Evolutionary conservation across 192 early-diverging fungal genomes (phyloP), one percentile per base, ranked within the genome.

Genomic region (Pilaira anomala): DNA sequence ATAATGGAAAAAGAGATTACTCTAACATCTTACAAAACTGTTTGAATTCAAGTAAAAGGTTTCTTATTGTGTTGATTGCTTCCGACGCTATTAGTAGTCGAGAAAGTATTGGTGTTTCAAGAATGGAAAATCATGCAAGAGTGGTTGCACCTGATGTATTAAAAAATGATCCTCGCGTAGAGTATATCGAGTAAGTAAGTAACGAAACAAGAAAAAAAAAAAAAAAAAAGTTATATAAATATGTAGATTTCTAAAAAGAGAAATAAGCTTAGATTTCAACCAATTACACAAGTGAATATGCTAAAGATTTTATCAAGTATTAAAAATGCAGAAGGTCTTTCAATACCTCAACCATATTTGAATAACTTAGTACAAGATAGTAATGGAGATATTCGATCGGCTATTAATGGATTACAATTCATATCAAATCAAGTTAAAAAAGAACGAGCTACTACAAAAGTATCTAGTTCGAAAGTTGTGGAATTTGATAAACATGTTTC

Each of bases 371-470:
- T 46, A 4, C 29, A 49, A 16, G 16, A 25, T n/a, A 29, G 45
- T 36, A 26, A 62, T 14, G 60, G 60, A 9, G 60, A 62, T 30
- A 22, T 62, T 33, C 46, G 60, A 22, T 36, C 29, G 4, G 60
- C 60, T 36, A 62, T 62, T 16, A 62, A 62, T 4, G 19, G n/a
- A 2, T 49, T 62, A 18, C 60, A 62, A n/a, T 62, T 48, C n/a
- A 30, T 21, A 18, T 49, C 48, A 9, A 25, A 29, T 5, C 25
- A 16, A 11, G 26, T 7, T 4, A 19, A 21, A 48, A 21, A 61
- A 1, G 45, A 28, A 0, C 12, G 2, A 18, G 9, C 19, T 9
- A 19, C 1, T 6, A 13, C 18, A 13, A 18, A 33, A 7, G 46
- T 25, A 6, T 12, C 16, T 30, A 28, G 18, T 29, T 3, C 21